A percentile compares a stretch with the other conserved stretches of the same genome.
These are phyloP conservation scores for Zoysia japonica DNA, from an alignment of 176 grass and related monocot species.

Conservation along the genomic window DNA sequence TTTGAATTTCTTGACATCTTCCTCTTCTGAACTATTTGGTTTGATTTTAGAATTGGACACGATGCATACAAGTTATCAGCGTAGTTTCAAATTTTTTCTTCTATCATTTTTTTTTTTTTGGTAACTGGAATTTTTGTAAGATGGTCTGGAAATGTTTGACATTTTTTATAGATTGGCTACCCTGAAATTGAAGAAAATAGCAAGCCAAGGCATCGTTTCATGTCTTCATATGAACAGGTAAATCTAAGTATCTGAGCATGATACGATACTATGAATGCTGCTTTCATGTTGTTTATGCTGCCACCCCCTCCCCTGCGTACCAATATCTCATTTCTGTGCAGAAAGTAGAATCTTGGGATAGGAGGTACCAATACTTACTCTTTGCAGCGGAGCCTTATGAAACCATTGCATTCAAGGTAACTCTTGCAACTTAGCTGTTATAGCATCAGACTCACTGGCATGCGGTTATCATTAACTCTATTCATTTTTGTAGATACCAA, in stretches of 20 bases:
- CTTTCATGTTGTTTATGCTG: slow-evolving; percentile 12
- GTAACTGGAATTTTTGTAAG: neutral
- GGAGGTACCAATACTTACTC: slow-evolving; percentile 87
- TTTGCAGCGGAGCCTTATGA: slow-evolving; percentile 96
- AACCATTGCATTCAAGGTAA: slow-evolving; percentile 84
- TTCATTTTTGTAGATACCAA: slow-evolving; percentile 65
- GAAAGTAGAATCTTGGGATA: slow-evolving; percentile 88
- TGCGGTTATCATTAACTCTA: neutral
- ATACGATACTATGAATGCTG: neutral
- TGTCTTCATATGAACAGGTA: slow-evolving; percentile 98
- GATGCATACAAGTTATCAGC: neutral
- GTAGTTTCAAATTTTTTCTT: neutral
- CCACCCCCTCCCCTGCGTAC: neutral
- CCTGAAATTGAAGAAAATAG: slow-evolving; percentile 93
- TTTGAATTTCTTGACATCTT: too few species aligned
- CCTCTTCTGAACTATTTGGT: neutral
- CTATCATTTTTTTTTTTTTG: neutral
- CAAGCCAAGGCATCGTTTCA: slow-evolving; percentile 94
- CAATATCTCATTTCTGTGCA: slow-evolving; percentile 42
- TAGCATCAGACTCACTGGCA: slow-evolving; percentile 8
- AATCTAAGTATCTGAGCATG: slow-evolving; percentile 8
- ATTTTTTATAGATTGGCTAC: slow-evolving; percentile 67
- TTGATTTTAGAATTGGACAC: neutral
- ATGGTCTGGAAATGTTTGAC: slow-evolving; percentile 9
- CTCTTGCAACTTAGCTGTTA: slow-evolving; percentile 15